Evolutionary conservation across 805 yeast species (phyloP).

Genomic region (Millerozyma miso): DNA sequence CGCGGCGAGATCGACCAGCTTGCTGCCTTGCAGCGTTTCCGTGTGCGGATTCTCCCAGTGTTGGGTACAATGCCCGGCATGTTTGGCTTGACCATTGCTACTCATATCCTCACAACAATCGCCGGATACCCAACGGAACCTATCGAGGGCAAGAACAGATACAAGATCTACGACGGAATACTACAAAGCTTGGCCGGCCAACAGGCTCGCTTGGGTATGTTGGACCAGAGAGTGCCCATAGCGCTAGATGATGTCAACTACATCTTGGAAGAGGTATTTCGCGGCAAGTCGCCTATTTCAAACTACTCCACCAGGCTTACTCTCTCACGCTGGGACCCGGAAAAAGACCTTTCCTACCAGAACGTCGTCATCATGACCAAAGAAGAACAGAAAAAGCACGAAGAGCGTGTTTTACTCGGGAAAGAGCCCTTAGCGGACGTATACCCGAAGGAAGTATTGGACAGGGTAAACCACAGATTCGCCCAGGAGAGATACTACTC

Average conservation of each 20-base stretch:
- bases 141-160: slow-evolving; percentile 83
- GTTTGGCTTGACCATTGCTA: slow-evolving; percentile 87
- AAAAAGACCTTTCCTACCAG: slow-evolving; percentile 58
- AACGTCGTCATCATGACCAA: slow-evolving; percentile 86
- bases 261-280: slow-evolving; percentile 84
- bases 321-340: slow-evolving; percentile 81
- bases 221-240: slow-evolving; percentile 73
- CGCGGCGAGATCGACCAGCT: slow-evolving; percentile 84
- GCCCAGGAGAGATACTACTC: slow-evolving; percentile 73
- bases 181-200: slow-evolving; percentile 85
- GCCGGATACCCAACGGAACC: slow-evolving; percentile 92
- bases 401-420: slow-evolving; percentile 65
- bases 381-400: slow-evolving; percentile 82
- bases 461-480: slow-evolving; percentile 57
- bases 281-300: slow-evolving; percentile 87
- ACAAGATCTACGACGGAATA: slow-evolving; percentile 78
- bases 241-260: slow-evolving; percentile 72
- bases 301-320: slow-evolving; percentile 77
- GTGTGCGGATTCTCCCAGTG: slow-evolving; percentile 94
- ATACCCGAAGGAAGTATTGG: slow-evolving; percentile 56
- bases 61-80: slow-evolving; percentile 96
- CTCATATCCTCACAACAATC: slow-evolving; percentile 71
- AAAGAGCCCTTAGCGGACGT: slow-evolving; percentile 61
- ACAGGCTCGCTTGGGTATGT: slow-evolving; percentile 68
- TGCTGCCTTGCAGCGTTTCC: slow-evolving; percentile 80